These are phyloP conservation scores for Trichoderma pleuroti DNA, from an alignment of 2,329 filamentous ascomycete genomes.

Conservation along the genomic window DNA sequence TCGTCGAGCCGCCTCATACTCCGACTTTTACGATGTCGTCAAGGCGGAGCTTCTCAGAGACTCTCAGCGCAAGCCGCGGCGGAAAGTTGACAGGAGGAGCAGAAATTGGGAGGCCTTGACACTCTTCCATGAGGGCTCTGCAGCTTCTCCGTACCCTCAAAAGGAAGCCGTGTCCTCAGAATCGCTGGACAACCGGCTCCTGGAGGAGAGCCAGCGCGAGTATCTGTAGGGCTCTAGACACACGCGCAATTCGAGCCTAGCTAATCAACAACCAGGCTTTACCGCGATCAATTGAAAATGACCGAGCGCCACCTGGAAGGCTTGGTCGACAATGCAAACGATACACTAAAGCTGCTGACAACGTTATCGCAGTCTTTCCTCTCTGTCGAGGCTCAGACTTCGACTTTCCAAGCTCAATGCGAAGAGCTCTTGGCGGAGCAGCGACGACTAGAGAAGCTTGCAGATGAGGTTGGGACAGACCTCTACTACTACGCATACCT, in stretches of 20 bases:
- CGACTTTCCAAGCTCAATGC: slow-evolving; percentile 89
- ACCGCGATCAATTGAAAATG: slow-evolving; percentile 74
- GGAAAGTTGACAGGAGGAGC: slow-evolving; percentile 36
- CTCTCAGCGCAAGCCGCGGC: slow-evolving; percentile 38
- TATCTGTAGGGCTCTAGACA: slow-evolving; percentile 61
- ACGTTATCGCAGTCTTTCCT: slow-evolving; percentile 82
- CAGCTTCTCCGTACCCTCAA: slow-evolving; percentile 27
- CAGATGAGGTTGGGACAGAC: slow-evolving; percentile 81
- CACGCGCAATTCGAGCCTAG: neutral
- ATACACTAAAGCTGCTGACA: slow-evolving; percentile 71
- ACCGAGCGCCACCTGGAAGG: slow-evolving; percentile 79
- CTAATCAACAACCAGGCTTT: slow-evolving; percentile 53
- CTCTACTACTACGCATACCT: slow-evolving; percentile 94
- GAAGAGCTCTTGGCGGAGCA: slow-evolving; percentile 83
- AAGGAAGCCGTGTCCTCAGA: slow-evolving; percentile 25
- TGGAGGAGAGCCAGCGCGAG: slow-evolving; percentile 79
- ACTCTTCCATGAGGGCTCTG: slow-evolving; percentile 27
- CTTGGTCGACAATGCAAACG: slow-evolving; percentile 72
- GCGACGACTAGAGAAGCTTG: slow-evolving; percentile 70
- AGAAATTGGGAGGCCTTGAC: slow-evolving; percentile 51
- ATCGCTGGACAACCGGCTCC: slow-evolving; percentile 60
- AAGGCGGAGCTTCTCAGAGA: slow-evolving; percentile 55
- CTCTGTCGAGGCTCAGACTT: slow-evolving; percentile 83
- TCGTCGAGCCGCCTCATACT: slow-evolving; percentile 69
- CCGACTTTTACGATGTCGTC: slow-evolving; percentile 67